Percentiles rank a stretch among this genome's conserved stretches.
phyloP scores from a whole-genome alignment of 495 filamentous ascomycete genomes.

The Penicillium malachiteum region DNA sequence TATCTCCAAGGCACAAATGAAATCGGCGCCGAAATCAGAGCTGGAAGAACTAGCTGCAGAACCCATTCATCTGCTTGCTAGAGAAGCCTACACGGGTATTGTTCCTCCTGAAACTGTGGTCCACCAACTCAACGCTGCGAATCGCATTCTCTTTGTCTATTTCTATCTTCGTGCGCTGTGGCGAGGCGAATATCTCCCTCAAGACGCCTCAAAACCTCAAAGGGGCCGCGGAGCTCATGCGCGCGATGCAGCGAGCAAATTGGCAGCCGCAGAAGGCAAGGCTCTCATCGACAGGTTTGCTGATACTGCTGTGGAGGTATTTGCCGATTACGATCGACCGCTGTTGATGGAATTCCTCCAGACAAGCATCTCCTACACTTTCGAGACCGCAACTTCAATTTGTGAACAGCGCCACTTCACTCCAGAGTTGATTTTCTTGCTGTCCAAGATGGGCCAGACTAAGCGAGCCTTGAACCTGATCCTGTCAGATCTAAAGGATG shows the following conservation, averaged over 20 bases:
- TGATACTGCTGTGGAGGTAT: constrained; percentile 80
- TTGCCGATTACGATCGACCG: constrained; percentile 75
- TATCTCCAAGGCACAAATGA: constrained; percentile 70
- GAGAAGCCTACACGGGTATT: constrained; percentile 84
- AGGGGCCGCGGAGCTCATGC: constrained; percentile 38
- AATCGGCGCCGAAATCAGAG: constrained; percentile 63
- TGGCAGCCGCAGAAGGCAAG: constrained; percentile 60
- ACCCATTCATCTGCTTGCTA: constrained; percentile 80
- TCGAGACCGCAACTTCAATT: constrained; percentile 71
- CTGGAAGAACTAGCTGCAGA: constrained; percentile 77
- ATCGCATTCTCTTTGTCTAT: constrained; percentile 71
- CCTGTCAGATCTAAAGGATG: constrained; percentile 81
- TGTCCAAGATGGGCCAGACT: constrained; percentile 90
- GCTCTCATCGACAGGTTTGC: constrained; percentile 81
- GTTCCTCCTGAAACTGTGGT: constrained; percentile 78
- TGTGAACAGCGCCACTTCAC: constrained; percentile 79
- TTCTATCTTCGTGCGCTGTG: constrained; percentile 89
- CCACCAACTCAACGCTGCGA: constrained; percentile 59
- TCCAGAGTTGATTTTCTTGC: constrained; percentile 86
- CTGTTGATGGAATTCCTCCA: constrained; percentile 87
- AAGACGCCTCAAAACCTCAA: constrained; percentile 36
- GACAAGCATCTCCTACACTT: constrained; percentile 75
- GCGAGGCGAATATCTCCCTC: constrained; percentile 61
- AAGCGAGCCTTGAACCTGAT: constrained; percentile 89
- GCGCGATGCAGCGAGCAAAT: constrained; percentile 42